phyloP scores from a whole-genome alignment of 1,284 basidiomycete genomes.

The Apiotrichum sp. region DNA sequence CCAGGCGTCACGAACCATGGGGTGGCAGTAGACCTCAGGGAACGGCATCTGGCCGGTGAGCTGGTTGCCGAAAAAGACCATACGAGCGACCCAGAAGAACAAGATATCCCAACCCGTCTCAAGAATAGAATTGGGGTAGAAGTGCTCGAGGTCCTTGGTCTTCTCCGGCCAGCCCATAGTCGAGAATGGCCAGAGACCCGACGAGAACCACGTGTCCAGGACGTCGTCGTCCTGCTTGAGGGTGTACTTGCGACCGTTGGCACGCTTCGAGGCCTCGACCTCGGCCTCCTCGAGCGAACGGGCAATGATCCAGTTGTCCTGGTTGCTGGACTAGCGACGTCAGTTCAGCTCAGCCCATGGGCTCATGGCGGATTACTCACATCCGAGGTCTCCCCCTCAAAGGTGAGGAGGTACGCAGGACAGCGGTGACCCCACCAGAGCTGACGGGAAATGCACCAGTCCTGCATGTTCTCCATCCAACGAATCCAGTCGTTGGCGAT shows the following conservation, averaged over 20 bases:
- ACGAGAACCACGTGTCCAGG: constrained; percentile 99
- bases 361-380: background rate
- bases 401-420: constrained; percentile 87
- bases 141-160: constrained; percentile 60
- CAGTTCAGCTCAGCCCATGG: background rate
- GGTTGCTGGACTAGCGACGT: constrained; percentile 51
- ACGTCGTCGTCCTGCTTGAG: constrained; percentile 96
- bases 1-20: constrained; percentile 98
- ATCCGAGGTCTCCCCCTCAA: constrained; percentile 64
- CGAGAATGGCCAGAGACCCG: constrained; percentile 95
- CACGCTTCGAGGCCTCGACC: constrained; percentile 67
- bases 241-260: constrained; percentile 63
- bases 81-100: constrained; percentile 99
- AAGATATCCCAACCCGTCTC: constrained; percentile 99
- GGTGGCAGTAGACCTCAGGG: constrained; percentile 96
- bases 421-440: constrained; percentile 99
- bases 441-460: constrained; percentile 99
- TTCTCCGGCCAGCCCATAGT: constrained; percentile 96
- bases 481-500: constrained; percentile 94
- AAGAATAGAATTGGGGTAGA: constrained; percentile 82
- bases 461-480: constrained; percentile 94
- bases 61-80: constrained; percentile 89
- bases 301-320: constrained; percentile 86
- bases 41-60: constrained; percentile 91
- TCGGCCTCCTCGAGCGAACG: constrained; percentile 73